These are phyloP conservation scores for Pleoardoris graminearum DNA, from an alignment of 2,329 filamentous ascomycete species.

Conservation along the genomic window DNA sequence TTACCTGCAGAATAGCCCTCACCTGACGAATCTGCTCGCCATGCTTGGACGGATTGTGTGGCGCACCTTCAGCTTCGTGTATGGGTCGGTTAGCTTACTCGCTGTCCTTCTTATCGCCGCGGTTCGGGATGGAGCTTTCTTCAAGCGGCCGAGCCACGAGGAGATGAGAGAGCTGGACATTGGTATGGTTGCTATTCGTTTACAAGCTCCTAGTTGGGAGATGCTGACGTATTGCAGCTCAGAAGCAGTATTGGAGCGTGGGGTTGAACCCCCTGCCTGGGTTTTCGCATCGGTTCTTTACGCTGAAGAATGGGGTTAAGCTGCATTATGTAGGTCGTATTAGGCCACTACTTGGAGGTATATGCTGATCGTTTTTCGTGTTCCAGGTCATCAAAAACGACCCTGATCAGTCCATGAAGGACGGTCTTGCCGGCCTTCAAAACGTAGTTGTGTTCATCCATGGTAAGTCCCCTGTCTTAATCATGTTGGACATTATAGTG, in stretches of 20 bases:
- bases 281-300: conserved; percentile 57
- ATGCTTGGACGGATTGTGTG: conserved; percentile 28
- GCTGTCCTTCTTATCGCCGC: conserved; percentile 26
- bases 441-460: conserved; percentile 59
- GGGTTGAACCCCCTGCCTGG: conserved; percentile 50
- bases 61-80: conserved; percentile 34
- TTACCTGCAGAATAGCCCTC: too few relatives aligned
- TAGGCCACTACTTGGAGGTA: neutral
- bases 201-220: neutral
- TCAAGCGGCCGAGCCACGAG: conserved; percentile 28
- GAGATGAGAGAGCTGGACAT: conserved; percentile 33
- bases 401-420: neutral
- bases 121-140: conserved; percentile 33
- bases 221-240: conserved; percentile 46
- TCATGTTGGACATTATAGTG: neutral
- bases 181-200: conserved; percentile 20
- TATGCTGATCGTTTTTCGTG: neutral
- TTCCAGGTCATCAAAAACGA: conserved; percentile 1
- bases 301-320: conserved; percentile 53
- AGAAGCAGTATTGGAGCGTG: conserved; percentile 59
- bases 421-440: conserved; percentile 22
- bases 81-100: conserved; percentile 35
- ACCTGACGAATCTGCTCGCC: neutral
- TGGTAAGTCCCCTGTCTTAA: conserved; percentile 29
- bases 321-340: conserved; percentile 58